phyloP scores from a whole-genome alignment of 345 rosid species.

The Melastoma malabathricum region DNA sequence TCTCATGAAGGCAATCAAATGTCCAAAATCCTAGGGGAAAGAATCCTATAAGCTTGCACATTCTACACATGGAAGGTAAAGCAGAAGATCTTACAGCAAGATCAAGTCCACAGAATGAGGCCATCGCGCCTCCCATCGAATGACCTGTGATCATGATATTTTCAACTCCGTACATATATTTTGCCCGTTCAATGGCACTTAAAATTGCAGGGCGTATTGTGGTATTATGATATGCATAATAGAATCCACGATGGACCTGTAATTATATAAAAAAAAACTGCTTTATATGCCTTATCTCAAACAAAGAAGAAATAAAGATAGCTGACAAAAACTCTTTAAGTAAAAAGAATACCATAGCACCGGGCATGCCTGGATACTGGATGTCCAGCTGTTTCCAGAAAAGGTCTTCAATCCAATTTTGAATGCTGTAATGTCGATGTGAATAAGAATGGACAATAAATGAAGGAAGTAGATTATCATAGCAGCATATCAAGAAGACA shows the following conservation, averaged over 20 bases:
- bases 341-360: slow-evolving; percentile 61
- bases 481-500: neutral
- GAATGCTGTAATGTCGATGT: slow-evolving; percentile 40
- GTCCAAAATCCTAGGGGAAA: neutral
- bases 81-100: neutral
- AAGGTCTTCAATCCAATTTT: slow-evolving; percentile 86
- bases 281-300: neutral
- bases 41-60: neutral
- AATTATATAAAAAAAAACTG: slow-evolving; percentile 2
- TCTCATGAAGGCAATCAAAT: neutral
- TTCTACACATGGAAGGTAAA: neutral
- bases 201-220: slow-evolving; percentile 71
- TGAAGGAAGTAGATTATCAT: neutral
- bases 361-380: slow-evolving; percentile 84
- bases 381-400: slow-evolving; percentile 93
- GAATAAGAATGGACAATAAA: neutral
- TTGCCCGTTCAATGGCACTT: neutral
- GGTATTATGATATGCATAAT: slow-evolving; percentile 82
- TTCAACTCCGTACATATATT: neutral
- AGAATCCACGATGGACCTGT: slow-evolving; percentile 93
- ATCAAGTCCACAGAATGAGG: neutral
- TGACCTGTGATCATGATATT: neutral
- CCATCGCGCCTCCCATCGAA: neutral
- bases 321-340: neutral
- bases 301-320: slow-evolving; percentile 1